Base-by-base conservation (phyloP, 371 early-diverging fungal genomes). In the Chytridium lagenaria region DNA sequence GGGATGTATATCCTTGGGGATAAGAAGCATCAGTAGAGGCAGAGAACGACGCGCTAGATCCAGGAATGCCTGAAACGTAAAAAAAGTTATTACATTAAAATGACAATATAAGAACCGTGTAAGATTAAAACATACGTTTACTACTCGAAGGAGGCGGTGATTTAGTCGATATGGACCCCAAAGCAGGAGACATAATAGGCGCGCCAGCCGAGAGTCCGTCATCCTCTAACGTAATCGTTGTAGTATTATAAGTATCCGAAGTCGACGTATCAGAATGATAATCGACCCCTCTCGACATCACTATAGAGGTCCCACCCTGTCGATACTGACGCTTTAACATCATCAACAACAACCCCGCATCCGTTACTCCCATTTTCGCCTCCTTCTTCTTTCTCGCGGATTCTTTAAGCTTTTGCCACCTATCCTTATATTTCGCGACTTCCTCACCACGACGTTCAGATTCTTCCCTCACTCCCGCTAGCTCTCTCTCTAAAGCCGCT, bases 321-420 rank as follows among this genome's bases (percentile, higher is more conserved):
- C 30, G 57, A 15, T 26, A n/a, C n/a, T n/a, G n/a, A n/a, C 10
- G 57, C 57, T 22, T 23, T 30, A 26, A 7, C 34, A 28, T 31
- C 38, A 34, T 15, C 26, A 34, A 61, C 26, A 7, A 7, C 19
- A 5, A 19, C 3, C 10, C 63, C 63, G 7, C 63, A 16, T 2
- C 34, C 5, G 31, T 34, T 23, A 7, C 40, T 19, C 40, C 75
- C 63, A 61, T 37, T 33, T 77, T 80, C 23, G 75, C 68, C 66
- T 82, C 85, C 71, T 78, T 77, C 72, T 82, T 82, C 50, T 88
- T 88, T 75, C 92, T 92, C 40, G 93, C 94, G 15, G 93, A 90
- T 70, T 94, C 95, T 70, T 94, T 95, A 50, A 95, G 81, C 66
- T 90, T 93, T 61, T 94, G 92, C 94, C 95, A 96, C 50, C 94